Conservation (phyloP, 768 basidiomycete species). For the Coprinellus aureogranulatus region DNA sequence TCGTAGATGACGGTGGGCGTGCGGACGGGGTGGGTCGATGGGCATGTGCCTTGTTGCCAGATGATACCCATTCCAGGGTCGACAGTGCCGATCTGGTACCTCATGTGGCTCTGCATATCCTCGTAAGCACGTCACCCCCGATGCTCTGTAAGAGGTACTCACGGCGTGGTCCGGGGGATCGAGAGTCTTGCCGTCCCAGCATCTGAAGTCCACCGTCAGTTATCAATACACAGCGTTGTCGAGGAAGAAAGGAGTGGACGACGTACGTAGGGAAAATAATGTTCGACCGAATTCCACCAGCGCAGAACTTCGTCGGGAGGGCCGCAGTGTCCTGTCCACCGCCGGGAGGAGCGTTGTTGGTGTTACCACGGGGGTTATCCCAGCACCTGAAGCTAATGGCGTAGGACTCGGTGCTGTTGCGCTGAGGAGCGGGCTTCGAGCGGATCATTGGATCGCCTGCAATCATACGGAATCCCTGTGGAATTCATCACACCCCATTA, state of each 20-base stretch:
- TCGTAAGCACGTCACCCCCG: neutral
- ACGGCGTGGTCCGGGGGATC: constrained; percentile 6
- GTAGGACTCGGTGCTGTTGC: neutral
- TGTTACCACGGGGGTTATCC: constrained; percentile 1
- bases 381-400: constrained; percentile 2
- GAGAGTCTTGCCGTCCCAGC: constrained; percentile 9
- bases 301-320: constrained; percentile 10
- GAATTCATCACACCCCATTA: neutral
- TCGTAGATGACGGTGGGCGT: constrained; percentile 10
- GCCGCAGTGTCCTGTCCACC: constrained; percentile 8
- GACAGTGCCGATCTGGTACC: constrained; percentile 1
- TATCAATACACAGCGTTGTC: neutral
- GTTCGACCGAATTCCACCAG: constrained; percentile 9
- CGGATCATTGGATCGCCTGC: neutral
- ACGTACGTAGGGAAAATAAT: constrained; percentile 11
- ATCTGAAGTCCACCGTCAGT: neutral
- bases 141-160: neutral
- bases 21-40: constrained; percentile 6
- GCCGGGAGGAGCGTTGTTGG: constrained; percentile 1
- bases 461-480: constrained; percentile 5
- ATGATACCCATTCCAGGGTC: constrained; percentile 7
- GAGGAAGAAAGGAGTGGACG: neutral
- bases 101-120: constrained; percentile 7
- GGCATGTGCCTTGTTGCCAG: constrained; percentile 5
- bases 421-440: neutral